Evolutionary conservation across 1,284 basidiomycete species (phyloP), one percentile per base, ranked within the genome.

Genomic region (Tilletia indica): DNA sequence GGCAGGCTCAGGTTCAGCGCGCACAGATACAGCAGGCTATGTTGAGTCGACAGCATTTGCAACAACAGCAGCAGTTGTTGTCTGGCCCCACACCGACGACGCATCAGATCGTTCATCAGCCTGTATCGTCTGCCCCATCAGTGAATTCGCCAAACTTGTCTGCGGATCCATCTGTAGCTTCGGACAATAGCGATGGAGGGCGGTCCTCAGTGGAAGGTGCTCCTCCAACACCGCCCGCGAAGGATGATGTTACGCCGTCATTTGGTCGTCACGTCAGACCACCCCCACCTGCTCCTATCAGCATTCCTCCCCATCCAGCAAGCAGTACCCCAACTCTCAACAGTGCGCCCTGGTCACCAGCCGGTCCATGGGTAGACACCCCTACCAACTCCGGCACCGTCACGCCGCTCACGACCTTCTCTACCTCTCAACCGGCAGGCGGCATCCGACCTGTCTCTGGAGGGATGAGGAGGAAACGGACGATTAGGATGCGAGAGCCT

Each of bases 401-500:
- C 14, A 63, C 58, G 31, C 58, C 58, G 16, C n/a, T 11, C 12
- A 11, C 47, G 12, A 48, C 12, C 51, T 54, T 25, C 51, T 19
- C 8, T 36, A 16, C 58, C 14, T 25, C 21, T 11, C 58, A 34
- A 34, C 19, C 12, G n/a, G 58, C 58, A 25, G 21, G 58, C 58
- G 25, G 21, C 16, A 11, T 9, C 9, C n/a, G n/a, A 6, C 14
- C 58, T 34, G 21, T 8, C 51, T 11, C 51, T 14, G 42, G 42
- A 14, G 9, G 9, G 42, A 56, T 34, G 21, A 56, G n/a, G 56
- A 42, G 69, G 14, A 63, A 36, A 56, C 61, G 66, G 36, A 63
- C 47, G 34, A 71, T 82, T 67, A 72, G 71, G 64, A 70, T 83
- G 11, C 74, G 73, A 11, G 82, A 83, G 70, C 82, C 82, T 0